Percentiles rank a stretch among this genome's conserved stretches.
Evolutionary conservation across 208 protist species (phyloP).

Genomic region (Herpetomonas samuelpessoai): DNA sequence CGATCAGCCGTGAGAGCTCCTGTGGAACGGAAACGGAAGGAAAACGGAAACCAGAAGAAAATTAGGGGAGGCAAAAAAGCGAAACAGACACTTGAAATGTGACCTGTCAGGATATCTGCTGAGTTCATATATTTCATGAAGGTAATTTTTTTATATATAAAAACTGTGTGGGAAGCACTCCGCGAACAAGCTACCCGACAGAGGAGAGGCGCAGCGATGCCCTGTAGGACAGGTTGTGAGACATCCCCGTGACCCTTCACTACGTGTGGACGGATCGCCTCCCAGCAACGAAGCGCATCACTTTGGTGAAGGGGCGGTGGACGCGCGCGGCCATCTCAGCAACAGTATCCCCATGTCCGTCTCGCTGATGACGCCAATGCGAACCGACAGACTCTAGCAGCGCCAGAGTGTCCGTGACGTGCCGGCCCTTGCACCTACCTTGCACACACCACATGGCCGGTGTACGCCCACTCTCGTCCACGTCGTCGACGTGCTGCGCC

Average conservation of each 20-base stretch:
- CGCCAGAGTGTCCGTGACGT: conserved; percentile 29
- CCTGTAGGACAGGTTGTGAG: too few relatives aligned
- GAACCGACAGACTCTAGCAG: conserved; percentile 38
- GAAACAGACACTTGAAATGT: background rate
- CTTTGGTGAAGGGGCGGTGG: conserved; percentile 24
- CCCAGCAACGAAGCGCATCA: conserved; percentile 23
- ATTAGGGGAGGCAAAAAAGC: conserved; percentile 13
- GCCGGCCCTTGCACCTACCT: conserved; percentile 6
- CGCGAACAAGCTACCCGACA: too few relatives aligned
- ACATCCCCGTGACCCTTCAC: too few relatives aligned
- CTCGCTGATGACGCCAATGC: conserved; percentile 22
- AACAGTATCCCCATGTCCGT: conserved; percentile 26
- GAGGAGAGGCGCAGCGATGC: too few relatives aligned
- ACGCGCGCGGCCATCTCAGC: conserved; percentile 14
- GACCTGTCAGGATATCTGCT: background rate
- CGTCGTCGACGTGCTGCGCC: conserved; percentile 29
- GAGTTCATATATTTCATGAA: background rate
- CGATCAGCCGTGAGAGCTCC: too few relatives aligned
- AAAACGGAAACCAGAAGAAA: conserved; percentile 8
- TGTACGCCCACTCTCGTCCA: conserved; percentile 32
- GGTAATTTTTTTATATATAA: background rate
- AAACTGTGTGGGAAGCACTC: too few relatives aligned
- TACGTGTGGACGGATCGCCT: too few relatives aligned
- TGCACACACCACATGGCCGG: conserved; percentile 58
- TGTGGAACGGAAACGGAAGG: too few relatives aligned